Conservation (phyloP, 2,329 filamentous ascomycete genomes). For the Malbranchea zuffiana region DNA sequence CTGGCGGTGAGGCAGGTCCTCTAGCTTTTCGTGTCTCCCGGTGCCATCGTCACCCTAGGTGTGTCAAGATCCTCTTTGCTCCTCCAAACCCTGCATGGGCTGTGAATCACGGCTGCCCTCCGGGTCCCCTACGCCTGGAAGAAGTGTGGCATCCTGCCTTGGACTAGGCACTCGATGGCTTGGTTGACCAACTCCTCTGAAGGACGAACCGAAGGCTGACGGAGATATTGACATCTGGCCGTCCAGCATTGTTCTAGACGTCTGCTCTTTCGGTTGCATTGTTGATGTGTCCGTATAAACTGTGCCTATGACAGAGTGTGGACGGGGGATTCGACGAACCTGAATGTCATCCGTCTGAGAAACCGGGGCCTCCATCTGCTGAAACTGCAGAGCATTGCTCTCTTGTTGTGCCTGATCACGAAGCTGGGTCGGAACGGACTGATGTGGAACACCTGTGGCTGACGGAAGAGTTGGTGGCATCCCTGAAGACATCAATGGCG, state of each 20-base stretch:
- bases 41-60: conserved; percentile 2
- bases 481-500: conserved; percentile 5
- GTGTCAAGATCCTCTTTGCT: conserved; percentile 6
- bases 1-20: too few species aligned
- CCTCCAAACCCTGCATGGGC: conserved; percentile 2
- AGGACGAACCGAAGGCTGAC: conserved; percentile 7
- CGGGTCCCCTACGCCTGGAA: conserved; percentile 5
- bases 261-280: conserved; percentile 10
- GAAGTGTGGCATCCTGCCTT: conserved; percentile 5
- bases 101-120: conserved; percentile 8
- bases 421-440: neutral
- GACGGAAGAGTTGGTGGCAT: neutral
- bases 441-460: neutral
- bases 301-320: conserved; percentile 4
- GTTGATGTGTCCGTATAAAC: conserved; percentile 4
- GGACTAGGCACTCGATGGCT: conserved; percentile 6
- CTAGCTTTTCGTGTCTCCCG: too few species aligned
- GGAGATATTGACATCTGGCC: conserved; percentile 8
- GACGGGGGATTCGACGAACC: conserved; percentile 10
- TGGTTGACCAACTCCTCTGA: conserved; percentile 10
- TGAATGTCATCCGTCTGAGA: conserved; percentile 14
- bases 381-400: too few species aligned
- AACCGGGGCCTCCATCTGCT: conserved; percentile 6
- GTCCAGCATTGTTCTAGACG: conserved; percentile 12
- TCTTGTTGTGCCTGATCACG: neutral